Conservation (phyloP, 2,329 filamentous ascomycete genomes). For the Fusarium chuoi region DNA sequence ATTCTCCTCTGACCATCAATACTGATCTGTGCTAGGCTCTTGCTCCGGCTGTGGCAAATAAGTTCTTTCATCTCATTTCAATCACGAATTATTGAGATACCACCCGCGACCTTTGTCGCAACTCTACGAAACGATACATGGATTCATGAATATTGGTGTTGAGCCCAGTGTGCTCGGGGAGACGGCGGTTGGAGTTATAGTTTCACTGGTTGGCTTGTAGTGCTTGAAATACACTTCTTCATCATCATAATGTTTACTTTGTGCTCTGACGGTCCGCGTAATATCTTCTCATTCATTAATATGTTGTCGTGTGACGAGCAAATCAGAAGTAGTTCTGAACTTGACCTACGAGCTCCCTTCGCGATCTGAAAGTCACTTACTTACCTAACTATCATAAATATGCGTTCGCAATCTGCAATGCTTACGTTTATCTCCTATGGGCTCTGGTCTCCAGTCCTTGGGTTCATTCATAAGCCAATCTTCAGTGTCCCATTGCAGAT, state of each 20-base stretch:
- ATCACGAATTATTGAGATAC: constrained; percentile 28
- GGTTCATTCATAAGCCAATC: neutral
- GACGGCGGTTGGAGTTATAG: constrained; percentile 8
- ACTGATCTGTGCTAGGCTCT: constrained; percentile 43
- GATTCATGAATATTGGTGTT: constrained; percentile 14
- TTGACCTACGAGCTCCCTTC: neutral
- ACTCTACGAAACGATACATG: constrained; percentile 28
- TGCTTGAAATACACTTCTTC: constrained; percentile 33
- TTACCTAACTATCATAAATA: neutral
- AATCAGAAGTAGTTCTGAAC: neutral
- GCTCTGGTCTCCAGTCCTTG: too few species aligned
- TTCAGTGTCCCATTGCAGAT: neutral
- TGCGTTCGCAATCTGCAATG: too few species aligned
- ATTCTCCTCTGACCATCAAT: neutral
- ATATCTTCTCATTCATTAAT: too few species aligned
- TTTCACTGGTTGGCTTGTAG: constrained; percentile 28
- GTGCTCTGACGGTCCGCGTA: neutral
- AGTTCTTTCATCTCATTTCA: neutral
- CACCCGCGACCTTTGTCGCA: constrained; percentile 22
- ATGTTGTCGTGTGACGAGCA: too few species aligned
- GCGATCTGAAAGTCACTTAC: neutral
- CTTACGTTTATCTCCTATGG: too few species aligned
- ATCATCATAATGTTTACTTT: neutral
- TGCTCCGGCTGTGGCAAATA: constrained; percentile 48
- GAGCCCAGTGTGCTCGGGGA: constrained; percentile 20